Evolutionary conservation across 768 basidiomycete genomes (phyloP), one percentile per base, ranked within the genome.

Genomic region (Rhodotorula paludigena): DNA sequence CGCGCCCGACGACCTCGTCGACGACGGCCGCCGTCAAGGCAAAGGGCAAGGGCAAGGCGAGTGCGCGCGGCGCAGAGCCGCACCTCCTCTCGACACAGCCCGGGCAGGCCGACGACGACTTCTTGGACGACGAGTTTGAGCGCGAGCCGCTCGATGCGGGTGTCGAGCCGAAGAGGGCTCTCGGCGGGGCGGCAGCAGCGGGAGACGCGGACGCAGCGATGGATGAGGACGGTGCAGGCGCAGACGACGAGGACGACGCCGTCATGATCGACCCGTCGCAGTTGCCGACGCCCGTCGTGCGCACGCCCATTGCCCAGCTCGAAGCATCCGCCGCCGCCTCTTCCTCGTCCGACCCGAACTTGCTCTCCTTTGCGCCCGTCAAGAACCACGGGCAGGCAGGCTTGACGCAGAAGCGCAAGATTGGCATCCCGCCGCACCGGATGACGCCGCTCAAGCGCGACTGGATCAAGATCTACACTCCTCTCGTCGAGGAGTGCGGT

Each of bases 401-500:
- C 1, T n/a, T 68, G 23, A 73, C 89, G 8, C 94, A 98, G 79
- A 86, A 83, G n/a, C 82, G 94, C 77, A 84, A 90, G 60, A 85
- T 99, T 75, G 82, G 90, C 18, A 89, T 99, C 78, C 96, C 96
- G 20, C 92, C 92, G 15, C 96, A 99, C 78, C 86, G 96, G 58
- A 93, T 97, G 90, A 92, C 92, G 16, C 96, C 96, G 5, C 79
- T 98, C 60, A 94, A 96, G 80, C 90, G 89, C 76, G 92, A 96
- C 72, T 97, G 93, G 93, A 82, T 94, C 57, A 89, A 89, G 77
- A 86, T 97, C 64, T 97, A 98, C 77, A 89, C 91, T 0, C 96
- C 96, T 0, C 81, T 99, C 74, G 93, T 94, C 7, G 94, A 99
- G 81, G 88, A 96, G 72, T 81, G 94, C 76, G 91, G 89, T 0